Percentiles rank a stretch among this genome's conserved stretches.
Conservation (phyloP, 164 flowering plant genomes). For the Platanus orientalis region DNA sequence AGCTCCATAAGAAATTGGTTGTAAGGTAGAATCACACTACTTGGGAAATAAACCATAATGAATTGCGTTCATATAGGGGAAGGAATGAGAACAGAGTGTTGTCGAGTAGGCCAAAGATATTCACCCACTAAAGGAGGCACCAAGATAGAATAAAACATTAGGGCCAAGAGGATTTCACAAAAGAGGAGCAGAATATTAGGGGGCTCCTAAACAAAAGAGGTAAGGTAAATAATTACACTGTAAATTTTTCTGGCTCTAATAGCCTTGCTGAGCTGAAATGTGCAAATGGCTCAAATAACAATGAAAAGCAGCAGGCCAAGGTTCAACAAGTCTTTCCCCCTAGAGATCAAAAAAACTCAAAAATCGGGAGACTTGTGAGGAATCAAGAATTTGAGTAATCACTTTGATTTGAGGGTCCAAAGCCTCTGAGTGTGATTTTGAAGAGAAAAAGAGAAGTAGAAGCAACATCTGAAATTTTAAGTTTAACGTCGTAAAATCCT, state of each 20-base stretch:
- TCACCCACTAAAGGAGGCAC: slow-evolving; percentile 39
- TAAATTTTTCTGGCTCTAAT: slow-evolving; percentile 51
- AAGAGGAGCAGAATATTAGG: slow-evolving; percentile 33
- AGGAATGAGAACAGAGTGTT: slow-evolving; percentile 39
- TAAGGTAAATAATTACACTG: slow-evolving; percentile 17
- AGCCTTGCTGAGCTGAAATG: slow-evolving; percentile 58
- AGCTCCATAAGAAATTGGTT: slow-evolving; percentile 52
- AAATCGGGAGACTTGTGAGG: slow-evolving; percentile 18
- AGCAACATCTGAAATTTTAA: too few species aligned
- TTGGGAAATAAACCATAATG: slow-evolving; percentile 25
- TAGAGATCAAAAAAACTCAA: slow-evolving; percentile 32
- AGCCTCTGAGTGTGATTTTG: slow-evolving; percentile 71
- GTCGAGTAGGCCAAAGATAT: slow-evolving; percentile 30
- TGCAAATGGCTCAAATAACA: slow-evolving; percentile 22
- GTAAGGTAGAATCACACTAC: slow-evolving; percentile 59
- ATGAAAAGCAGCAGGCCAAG: slow-evolving; percentile 22
- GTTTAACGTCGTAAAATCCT: too few species aligned
- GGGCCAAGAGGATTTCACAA: slow-evolving; percentile 31
- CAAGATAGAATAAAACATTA: slow-evolving; percentile 44
- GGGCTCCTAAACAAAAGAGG: slow-evolving; percentile 27
- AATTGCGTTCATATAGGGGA: slow-evolving; percentile 33
- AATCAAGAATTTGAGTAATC: slow-evolving; percentile 32
- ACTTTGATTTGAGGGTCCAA: slow-evolving; percentile 77
- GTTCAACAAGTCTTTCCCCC: slow-evolving; percentile 15
- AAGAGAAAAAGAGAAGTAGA: slow-evolving; percentile 64